phyloP scores from a whole-genome alignment of 2,329 filamentous ascomycete genomes.

The Nemania sp. region DNA sequence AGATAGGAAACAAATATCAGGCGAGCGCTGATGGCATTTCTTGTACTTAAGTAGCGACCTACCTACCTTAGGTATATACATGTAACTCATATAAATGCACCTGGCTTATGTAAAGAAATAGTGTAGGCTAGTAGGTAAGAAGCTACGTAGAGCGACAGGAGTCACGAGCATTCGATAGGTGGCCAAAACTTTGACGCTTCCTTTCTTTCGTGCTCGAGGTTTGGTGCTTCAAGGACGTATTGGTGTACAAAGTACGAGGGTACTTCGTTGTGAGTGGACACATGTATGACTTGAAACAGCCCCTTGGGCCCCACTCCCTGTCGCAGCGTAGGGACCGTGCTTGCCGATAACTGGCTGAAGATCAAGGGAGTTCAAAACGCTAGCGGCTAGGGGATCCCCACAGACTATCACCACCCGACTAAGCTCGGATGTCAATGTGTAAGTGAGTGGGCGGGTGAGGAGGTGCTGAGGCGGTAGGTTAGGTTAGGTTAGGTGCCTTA shows the following conservation, averaged over 20 bases:
- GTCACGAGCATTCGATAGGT: background rate
- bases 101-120: too few species aligned
- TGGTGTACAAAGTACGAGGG: too few species aligned
- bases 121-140: background rate
- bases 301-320: background rate
- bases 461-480: too few species aligned
- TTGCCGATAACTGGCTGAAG: background rate
- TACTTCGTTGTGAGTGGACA: background rate
- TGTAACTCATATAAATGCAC: too few species aligned
- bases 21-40: background rate
- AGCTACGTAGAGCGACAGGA: background rate
- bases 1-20: background rate
- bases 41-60: background rate
- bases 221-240: too few species aligned
- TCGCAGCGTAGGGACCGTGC: background rate
- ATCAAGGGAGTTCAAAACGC: slow-evolving; percentile 10
- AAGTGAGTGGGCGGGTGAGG: too few species aligned
- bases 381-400: slow-evolving; percentile 3
- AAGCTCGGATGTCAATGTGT: background rate
- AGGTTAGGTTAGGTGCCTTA: too few species aligned
- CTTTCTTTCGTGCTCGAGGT: too few species aligned
- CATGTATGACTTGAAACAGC: slow-evolving; percentile 9
- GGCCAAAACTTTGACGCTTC: background rate
- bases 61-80: too few species aligned
- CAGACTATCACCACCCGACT: background rate